phyloP scores from a whole-genome alignment of 78 protist species.

The Dictyostelium firmibasis region DNA sequence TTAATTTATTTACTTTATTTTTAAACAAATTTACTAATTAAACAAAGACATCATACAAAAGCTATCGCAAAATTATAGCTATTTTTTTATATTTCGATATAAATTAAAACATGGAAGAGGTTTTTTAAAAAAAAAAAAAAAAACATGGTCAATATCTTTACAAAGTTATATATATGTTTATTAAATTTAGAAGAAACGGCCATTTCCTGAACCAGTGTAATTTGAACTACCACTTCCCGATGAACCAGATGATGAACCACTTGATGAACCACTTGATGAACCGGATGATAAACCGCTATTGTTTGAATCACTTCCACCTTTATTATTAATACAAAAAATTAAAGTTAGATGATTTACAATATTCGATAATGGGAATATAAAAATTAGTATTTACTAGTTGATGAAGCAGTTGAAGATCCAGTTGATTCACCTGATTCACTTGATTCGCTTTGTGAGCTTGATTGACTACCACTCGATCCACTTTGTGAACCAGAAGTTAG shows the following conservation, averaged over 20 bases:
- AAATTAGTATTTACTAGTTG: not conserved
- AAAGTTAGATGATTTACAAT: too few species aligned
- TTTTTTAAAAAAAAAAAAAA: too few species aligned
- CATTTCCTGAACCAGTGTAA: not conserved
- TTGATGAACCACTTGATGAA: not conserved
- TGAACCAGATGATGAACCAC: not conserved
- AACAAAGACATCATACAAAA: too few species aligned
- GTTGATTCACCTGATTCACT: not conserved
- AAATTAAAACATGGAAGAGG: too few species aligned
- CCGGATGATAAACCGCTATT: not conserved
- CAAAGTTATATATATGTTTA: not conserved
- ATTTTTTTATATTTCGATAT: too few species aligned
- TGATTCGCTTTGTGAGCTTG: not conserved
- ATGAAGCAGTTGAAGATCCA: not conserved
- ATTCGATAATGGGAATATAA: too few species aligned
- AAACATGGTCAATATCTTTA: too few species aligned
- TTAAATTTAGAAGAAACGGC: not conserved
- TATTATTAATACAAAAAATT: too few species aligned
- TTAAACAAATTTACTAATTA: too few species aligned
- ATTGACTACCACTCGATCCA: not conserved
- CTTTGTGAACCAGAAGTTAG: not conserved
- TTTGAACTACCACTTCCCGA: not conserved
- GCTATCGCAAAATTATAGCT: too few species aligned
- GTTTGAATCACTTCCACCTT: not conserved
- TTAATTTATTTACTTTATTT: too few species aligned